Base-by-base conservation (phyloP, 1,284 basidiomycete species). In the Sporisorium iseilematis-ciliati region DNA sequence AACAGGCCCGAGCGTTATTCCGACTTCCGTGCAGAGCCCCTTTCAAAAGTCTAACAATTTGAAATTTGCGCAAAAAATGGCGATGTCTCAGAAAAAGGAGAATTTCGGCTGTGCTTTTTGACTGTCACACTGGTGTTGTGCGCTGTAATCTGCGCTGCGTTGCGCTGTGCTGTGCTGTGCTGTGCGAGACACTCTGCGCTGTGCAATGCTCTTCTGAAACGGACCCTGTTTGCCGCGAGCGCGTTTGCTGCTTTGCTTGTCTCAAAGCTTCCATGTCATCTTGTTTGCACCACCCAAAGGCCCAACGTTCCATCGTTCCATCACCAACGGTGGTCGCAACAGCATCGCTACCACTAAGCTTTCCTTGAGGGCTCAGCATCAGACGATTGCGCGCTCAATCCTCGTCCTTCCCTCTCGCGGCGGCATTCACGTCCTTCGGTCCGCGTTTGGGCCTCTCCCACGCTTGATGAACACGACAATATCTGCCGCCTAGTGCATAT, bases 181-280 rank as follows among this genome's bases (percentile, higher is more conserved):
- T 49, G 56, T 49, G 52, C 52, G n/a, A 21, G 16, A 14, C 5
- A 5, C 5, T 29, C 5, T 29, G 29, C 29, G 29, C 29, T 29
- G 4, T 29, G 29, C 29, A 29, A 40, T 20, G 41, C 18, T 23
- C 42, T 51, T 51, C 26, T 31, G 29, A 16, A 21, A 20, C 42
- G 56, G 62, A 65, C 63, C 56, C 56, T 58, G 53, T n/a, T 59
- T 49, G 33, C 31, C 20, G 23, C 53, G 40, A 57, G 57, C 59
- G 59, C 59, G 51, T 40, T 55, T 41, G 23, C 21, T 18, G n/a
- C n/a, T 26, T 29, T 43, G 25, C 45, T 38, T 45, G n/a, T 26
- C 31, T 31, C 61, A 49, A 7, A 42, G 43, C 54, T 56, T 46
- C 54, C 54, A 56, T 42, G 21, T 29, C 40, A 42, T n/a, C 35